Percentiles rank a stretch among this genome's conserved stretches.
phyloP scores from a whole-genome alignment of 2,329 filamentous ascomycete genomes.

The Penicillium aurantiogriseum region DNA sequence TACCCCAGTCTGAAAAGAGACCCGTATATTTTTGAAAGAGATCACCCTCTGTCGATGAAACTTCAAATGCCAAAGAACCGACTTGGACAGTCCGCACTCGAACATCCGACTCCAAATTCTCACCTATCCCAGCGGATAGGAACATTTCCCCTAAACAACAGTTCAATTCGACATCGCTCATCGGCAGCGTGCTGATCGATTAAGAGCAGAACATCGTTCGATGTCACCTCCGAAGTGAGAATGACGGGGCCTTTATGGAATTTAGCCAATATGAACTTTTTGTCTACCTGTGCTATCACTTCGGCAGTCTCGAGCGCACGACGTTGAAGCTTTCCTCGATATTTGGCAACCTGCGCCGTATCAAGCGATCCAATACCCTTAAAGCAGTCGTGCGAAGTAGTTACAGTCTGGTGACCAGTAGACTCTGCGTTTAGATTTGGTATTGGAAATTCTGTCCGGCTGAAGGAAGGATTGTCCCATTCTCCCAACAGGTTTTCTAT shows the following conservation, averaged over 20 bases:
- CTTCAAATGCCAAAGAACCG: slow-evolving; percentile 60
- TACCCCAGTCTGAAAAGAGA: slow-evolving; percentile 72
- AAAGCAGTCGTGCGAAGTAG: slow-evolving; percentile 19
- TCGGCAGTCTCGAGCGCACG: slow-evolving; percentile 58
- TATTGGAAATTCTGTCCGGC: slow-evolving; percentile 47
- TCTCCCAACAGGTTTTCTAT: slow-evolving; percentile 58
- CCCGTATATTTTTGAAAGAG: slow-evolving; percentile 56
- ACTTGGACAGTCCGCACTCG: slow-evolving; percentile 28
- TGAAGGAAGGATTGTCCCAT: slow-evolving; percentile 78
- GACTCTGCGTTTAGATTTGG: slow-evolving; percentile 32
- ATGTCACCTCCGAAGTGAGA: background rate
- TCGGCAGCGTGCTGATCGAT: slow-evolving; percentile 95
- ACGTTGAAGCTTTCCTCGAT: slow-evolving; percentile 57
- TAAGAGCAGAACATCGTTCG: slow-evolving; percentile 59
- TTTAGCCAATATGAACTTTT: slow-evolving; percentile 79
- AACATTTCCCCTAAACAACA: slow-evolving; percentile 62
- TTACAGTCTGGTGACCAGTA: slow-evolving; percentile 18
- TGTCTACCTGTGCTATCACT: slow-evolving; percentile 79
- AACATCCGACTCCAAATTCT: background rate
- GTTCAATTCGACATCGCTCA: slow-evolving; percentile 78
- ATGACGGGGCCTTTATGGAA: slow-evolving; percentile 38
- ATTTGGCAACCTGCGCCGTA: slow-evolving; percentile 28
- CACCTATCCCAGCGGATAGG: slow-evolving; percentile 8
- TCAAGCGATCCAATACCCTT: slow-evolving; percentile 24
- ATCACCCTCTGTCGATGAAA: slow-evolving; percentile 59